These are phyloP conservation scores for Tephrocybe sp. DNA, from an alignment of 768 basidiomycete species.

Conservation along the genomic window DNA sequence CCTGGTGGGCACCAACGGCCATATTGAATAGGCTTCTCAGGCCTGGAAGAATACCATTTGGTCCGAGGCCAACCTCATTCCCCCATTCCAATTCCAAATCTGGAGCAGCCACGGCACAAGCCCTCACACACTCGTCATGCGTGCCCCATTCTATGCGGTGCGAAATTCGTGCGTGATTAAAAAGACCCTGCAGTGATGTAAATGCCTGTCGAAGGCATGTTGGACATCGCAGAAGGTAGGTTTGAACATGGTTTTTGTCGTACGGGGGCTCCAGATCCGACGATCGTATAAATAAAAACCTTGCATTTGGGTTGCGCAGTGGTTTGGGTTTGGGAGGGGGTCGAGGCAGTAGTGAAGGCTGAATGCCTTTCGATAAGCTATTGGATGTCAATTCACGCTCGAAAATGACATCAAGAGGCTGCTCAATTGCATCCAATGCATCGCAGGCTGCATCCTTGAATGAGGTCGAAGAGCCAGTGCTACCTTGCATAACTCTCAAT, in stretches of 20 bases:
- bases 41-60: conserved; percentile 42
- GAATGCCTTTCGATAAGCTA: conserved; percentile 20
- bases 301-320: conserved; percentile 19
- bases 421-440: conserved; percentile 38
- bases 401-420: conserved; percentile 36
- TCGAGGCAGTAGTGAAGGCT: conserved; percentile 19
- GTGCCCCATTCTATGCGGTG: conserved; percentile 52
- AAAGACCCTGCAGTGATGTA: conserved; percentile 49
- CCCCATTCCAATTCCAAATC: conserved; percentile 38
- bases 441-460: conserved; percentile 41
- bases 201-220: conserved; percentile 43
- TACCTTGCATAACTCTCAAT: conserved; percentile 8
- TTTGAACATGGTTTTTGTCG: conserved; percentile 21
- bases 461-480: conserved; percentile 21
- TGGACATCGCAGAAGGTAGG: conserved; percentile 45
- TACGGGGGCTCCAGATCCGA: conserved; percentile 20
- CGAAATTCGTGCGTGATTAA: conserved; percentile 51
- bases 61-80: conserved; percentile 41
- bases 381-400: conserved; percentile 25
- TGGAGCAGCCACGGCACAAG: conserved; percentile 43
- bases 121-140: conserved; percentile 53
- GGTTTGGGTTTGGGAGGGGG: conserved; percentile 25
- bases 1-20: conserved; percentile 36
- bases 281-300: conserved; percentile 41
- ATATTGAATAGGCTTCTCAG: conserved; percentile 47